Conservation (phyloP, 2,329 filamentous ascomycete species). For the Nothophoma quercina region DNA sequence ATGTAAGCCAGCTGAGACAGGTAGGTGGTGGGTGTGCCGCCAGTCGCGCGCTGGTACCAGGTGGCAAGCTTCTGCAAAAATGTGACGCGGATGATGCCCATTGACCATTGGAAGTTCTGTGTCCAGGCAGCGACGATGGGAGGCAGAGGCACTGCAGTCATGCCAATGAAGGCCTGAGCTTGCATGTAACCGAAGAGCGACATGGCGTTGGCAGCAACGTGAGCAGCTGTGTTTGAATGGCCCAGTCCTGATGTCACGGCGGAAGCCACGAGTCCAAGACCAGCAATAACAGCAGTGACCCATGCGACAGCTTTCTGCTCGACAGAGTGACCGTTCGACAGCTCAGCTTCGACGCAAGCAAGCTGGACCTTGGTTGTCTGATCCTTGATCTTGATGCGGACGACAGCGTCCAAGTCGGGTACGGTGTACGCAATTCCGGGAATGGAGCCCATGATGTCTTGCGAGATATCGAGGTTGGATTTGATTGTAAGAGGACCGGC, state of each 20-base stretch:
- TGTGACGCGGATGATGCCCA: constrained; percentile 89
- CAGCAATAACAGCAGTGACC: constrained; percentile 87
- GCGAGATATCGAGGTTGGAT: constrained; percentile 67
- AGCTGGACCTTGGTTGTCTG: constrained; percentile 69
- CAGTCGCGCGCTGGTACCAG: constrained; percentile 95
- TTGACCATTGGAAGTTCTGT: constrained; percentile 97
- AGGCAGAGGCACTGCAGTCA: constrained; percentile 80
- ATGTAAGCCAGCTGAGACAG: constrained; percentile 76
- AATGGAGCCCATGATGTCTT: constrained; percentile 70
- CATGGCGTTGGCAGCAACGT: constrained; percentile 90
- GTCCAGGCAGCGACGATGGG: constrained; percentile 93
- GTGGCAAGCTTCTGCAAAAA: constrained; percentile 90
- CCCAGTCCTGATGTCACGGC: constrained; percentile 89
- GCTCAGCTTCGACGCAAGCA: constrained; percentile 84
- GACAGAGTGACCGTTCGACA: constrained; percentile 93
- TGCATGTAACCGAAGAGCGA: constrained; percentile 97
- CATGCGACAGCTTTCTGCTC: constrained; percentile 88
- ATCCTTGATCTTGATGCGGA: constrained; percentile 81
- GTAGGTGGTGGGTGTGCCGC: constrained; percentile 80
- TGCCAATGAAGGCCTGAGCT: constrained; percentile 87
- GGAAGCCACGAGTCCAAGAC: constrained; percentile 81
- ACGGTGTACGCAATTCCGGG: constrained; percentile 88
- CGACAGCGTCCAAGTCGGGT: constrained; percentile 87
- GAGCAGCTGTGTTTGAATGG: constrained; percentile 91
- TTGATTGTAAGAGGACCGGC: constrained; percentile 80